Evolutionary conservation across 257 asterid species (phyloP), one percentile per base, ranked within the genome.

Genomic region (Rauvolfia tetraphylla): DNA sequence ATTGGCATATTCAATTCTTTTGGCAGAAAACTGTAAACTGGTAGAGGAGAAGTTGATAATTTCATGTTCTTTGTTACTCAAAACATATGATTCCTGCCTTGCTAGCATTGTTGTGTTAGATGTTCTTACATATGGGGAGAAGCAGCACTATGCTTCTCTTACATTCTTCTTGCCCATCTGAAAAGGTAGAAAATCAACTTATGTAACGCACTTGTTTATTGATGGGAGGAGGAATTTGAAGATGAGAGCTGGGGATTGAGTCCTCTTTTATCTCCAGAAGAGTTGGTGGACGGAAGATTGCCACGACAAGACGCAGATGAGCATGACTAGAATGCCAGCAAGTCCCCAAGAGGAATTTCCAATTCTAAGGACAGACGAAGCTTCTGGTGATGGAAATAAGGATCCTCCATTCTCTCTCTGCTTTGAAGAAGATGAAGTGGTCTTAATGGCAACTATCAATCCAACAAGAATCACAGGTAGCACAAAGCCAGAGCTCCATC

Each of bases 331-430:
- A 58, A 92, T 67, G 56, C 83, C 98, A 29, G 96, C 93, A 63
- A 90, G 81, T 7, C 96, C 90, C 91, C 91, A 89, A 56, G 86
- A 76, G 7, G 97, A 92, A 49, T 90, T 84, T 81, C 93, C 90
- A 71, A 88, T 83, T 72, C 86, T 80, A 18, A 84, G 79, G 41
- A 77, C 83, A n/a, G 83, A 76, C 4, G 87, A 69, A 38, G 79
- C 36, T 22, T 77, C 83, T 23, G 81, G 49, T 23, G 84, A 72
- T 6, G 65, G 44, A 31, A 15, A 76, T 27, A 22, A 15, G 22
- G 56, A 70, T 33, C 29, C 69, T 53, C 78, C 73, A 36, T 39
- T 27, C 74, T 68, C 72, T 54, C 44, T 67, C 49, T 5, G 78
- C 67, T 11, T 42, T 75, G 76, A 84, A 81, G 34, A 56, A 1